Conservation (phyloP, 331 rosid species). For the Acacia pycnantha region DNA sequence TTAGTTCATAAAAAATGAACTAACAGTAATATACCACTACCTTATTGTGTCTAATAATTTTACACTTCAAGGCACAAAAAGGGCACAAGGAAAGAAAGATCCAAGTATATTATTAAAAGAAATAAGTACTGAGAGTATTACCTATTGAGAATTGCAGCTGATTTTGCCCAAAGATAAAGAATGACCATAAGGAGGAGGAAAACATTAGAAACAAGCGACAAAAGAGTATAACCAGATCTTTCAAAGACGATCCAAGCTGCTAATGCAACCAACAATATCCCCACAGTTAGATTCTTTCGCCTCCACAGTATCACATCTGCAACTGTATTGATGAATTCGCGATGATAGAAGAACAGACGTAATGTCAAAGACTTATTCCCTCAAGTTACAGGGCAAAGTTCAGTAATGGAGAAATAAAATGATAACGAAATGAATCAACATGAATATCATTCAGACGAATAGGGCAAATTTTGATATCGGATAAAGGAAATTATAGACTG, state of each 20-base stretch:
- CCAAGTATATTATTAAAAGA: slow-evolving; percentile 14
- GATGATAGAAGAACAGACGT: slow-evolving; percentile 18
- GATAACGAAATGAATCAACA: neutral
- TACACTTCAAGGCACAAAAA: neutral
- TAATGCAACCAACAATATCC: slow-evolving; percentile 59
- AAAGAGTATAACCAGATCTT: slow-evolving; percentile 85
- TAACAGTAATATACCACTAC: neutral
- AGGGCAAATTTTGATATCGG: neutral
- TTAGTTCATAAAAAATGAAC: slow-evolving; percentile 1
- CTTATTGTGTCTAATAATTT: neutral
- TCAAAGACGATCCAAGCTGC: slow-evolving; percentile 90
- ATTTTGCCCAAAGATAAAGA: slow-evolving; percentile 94
- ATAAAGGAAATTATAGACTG: neutral
- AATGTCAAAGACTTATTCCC: slow-evolving; percentile 10
- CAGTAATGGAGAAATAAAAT: neutral
- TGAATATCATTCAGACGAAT: neutral
- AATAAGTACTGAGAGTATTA: slow-evolving; percentile 23
- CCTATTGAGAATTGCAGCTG: slow-evolving; percentile 96
- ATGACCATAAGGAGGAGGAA: slow-evolving; percentile 80
- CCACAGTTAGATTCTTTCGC: slow-evolving; percentile 60
- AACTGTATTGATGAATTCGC: slow-evolving; percentile 49
- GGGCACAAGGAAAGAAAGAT: slow-evolving; percentile 16
- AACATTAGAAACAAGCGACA: slow-evolving; percentile 85
- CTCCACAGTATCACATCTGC: slow-evolving; percentile 94
- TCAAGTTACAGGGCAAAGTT: too few relatives aligned